These are phyloP conservation scores for Senna tora DNA, from an alignment of 306 rosid species.

Conservation along the genomic window DNA sequence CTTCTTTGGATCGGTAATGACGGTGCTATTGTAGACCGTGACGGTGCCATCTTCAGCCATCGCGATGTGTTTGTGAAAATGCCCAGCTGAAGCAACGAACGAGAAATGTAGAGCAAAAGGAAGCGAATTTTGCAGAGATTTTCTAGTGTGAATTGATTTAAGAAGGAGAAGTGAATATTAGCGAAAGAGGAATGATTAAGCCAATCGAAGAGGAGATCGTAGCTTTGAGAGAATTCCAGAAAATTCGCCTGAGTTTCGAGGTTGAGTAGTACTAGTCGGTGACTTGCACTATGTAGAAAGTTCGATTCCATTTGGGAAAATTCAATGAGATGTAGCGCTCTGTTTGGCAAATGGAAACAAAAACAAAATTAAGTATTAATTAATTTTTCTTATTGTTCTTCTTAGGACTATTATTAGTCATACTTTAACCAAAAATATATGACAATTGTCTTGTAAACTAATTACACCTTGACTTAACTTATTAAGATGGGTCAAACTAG, in stretches of 20 bases:
- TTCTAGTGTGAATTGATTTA: background rate
- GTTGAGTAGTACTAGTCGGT: background rate
- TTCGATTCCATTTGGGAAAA: background rate
- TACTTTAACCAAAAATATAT: too few relatives aligned
- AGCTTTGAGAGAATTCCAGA: background rate
- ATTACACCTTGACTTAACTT: too few relatives aligned
- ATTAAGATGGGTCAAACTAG: too few relatives aligned
- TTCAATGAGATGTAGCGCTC: background rate
- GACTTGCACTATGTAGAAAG: background rate
- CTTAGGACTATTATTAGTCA: too few relatives aligned
- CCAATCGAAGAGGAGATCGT: background rate
- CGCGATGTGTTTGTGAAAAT: slow-evolving; percentile 41
- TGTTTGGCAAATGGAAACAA: background rate
- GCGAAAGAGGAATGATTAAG: slow-evolving; percentile 6
- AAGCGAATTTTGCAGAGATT: too few relatives aligned
- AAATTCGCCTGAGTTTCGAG: background rate
- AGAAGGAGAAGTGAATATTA: background rate
- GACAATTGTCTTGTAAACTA: too few relatives aligned
- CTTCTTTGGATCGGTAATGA: slow-evolving; percentile 50
- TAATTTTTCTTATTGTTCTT: too few relatives aligned
- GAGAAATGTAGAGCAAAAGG: background rate
- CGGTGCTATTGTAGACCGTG: slow-evolving; percentile 52
- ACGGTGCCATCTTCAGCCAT: slow-evolving; percentile 66
- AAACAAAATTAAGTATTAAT: too few relatives aligned
- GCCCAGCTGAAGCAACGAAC: slow-evolving; percentile 9